Evolutionary conservation across 2,329 filamentous ascomycete genomes (phyloP), one percentile per base, ranked within the genome.

Genomic region (Phaeosphaeria sp.): DNA sequence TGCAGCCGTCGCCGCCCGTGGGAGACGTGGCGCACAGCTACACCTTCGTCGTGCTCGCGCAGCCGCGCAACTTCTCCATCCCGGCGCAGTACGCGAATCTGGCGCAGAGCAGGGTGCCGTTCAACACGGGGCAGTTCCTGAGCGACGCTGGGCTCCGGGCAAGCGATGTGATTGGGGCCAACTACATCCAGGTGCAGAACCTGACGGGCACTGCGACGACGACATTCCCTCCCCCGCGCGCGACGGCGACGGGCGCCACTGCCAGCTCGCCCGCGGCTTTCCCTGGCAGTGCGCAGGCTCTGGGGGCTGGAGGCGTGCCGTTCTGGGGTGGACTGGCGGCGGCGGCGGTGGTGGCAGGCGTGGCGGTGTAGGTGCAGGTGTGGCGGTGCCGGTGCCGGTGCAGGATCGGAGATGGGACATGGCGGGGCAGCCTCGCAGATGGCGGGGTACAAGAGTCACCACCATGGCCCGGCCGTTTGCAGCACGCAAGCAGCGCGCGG

Each of bases 181-280:
- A 77, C 56, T 81, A 74, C 63, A 77, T 81, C 47, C 60, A 59
- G 21, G 78, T 78, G 11, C 67, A 75, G 50, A 75, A 77, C 51
- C 25, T 63, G 18, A 71, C 63, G 6, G 69, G 63, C 9, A 60
- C 54, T 11, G 48, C 66, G 15, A 64, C 64, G 46, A 63, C 56
- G 18, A 66, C 60, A 15, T 68, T 65, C 48, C 62, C 68, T 13
- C 64, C 68, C 10, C 50, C 65, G 20, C 56, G 64, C 46, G 55
- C 65, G 18, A 68, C 65, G 18, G 54, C 56, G 46, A 66, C 43
- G 18, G 21, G n/a, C 11, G 25, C 39, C 21, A 63, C 49, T 21
- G 41, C 39, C 44, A 55, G 49, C n/a, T 30, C 42, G 5, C 53
- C 58, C 10, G 18, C 22, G 20, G 13, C 44, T 13, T 68, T 66